Evolutionary conservation across 306 rosid species (phyloP).

Genomic region (Cucurbita argyrosperma): DNA sequence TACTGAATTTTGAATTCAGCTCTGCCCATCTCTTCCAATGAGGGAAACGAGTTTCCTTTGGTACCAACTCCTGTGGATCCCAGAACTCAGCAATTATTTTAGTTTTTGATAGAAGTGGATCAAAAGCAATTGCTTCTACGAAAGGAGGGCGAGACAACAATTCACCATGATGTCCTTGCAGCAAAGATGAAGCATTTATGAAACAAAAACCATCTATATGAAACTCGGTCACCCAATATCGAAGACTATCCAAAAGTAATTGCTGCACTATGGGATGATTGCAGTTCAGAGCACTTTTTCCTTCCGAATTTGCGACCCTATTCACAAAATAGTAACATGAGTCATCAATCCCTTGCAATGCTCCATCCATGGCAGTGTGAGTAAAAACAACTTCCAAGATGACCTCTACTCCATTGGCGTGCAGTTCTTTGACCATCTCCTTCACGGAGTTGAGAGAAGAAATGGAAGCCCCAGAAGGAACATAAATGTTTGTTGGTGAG

Average conservation of each 20-base stretch:
- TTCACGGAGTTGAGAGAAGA: constrained; percentile 55
- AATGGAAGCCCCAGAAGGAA: constrained; percentile 47
- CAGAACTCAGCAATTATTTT: constrained; percentile 71
- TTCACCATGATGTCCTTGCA: constrained; percentile 54
- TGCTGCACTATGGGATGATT: constrained; percentile 68
- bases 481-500: constrained; percentile 42
- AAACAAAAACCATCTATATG: constrained; percentile 89
- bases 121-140: constrained; percentile 75
- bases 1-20: constrained; percentile 47
- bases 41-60: constrained; percentile 48
- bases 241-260: constrained; percentile 65
- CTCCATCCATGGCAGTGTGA: constrained; percentile 43
- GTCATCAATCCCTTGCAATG: constrained; percentile 71
- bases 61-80: constrained; percentile 43
- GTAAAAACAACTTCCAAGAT: constrained; percentile 80
- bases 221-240: constrained; percentile 78
- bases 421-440: constrained; percentile 72
- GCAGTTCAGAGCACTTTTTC: constrained; percentile 43
- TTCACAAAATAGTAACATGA: constrained; percentile 37
- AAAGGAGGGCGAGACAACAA: constrained; percentile 66
- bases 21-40: constrained; percentile 99
- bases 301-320: constrained; percentile 19
- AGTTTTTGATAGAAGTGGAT: constrained; percentile 61
- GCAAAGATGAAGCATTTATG: constrained; percentile 57
- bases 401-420: constrained; percentile 77